A percentile compares a stretch with the other conserved stretches of the same genome.
phyloP scores from a whole-genome alignment of 208 protist species.

The Naegleria fowleri region DNA sequence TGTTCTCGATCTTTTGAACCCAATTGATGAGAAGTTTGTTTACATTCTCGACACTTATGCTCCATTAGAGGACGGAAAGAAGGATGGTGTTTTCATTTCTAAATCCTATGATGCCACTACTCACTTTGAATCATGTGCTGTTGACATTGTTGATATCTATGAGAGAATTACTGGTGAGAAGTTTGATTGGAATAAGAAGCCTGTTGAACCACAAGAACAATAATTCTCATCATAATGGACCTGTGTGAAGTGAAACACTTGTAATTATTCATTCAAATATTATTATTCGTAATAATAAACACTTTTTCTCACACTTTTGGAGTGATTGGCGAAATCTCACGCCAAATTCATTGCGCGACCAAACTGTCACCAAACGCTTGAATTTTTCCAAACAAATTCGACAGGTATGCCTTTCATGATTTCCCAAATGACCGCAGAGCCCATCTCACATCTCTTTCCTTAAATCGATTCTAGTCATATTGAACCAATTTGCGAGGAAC shows the following conservation, averaged over 20 bases:
- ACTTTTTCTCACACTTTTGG: too few species aligned
- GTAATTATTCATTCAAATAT: background rate
- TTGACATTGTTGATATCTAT: constrained; percentile 93
- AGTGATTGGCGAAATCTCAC: too few species aligned
- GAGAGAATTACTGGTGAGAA: constrained; percentile 86
- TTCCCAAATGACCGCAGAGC: too few species aligned
- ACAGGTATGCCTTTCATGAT: too few species aligned
- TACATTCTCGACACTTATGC: constrained; percentile 76
- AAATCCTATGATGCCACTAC: constrained; percentile 91
- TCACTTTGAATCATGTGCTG: constrained; percentile 97
- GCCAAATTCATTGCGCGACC: too few species aligned
- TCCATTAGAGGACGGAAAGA: constrained; percentile 75
- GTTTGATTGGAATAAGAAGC: constrained; percentile 11
- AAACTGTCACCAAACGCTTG: too few species aligned
- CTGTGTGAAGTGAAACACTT: background rate
- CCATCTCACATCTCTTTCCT: too few species aligned
- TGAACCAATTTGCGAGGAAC: too few species aligned
- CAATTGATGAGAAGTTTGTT: constrained; percentile 77
- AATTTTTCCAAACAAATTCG: too few species aligned
- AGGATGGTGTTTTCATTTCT: constrained; percentile 87
- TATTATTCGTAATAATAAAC: too few species aligned
- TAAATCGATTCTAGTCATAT: too few species aligned
- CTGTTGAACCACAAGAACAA: background rate
- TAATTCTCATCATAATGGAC: too few species aligned
- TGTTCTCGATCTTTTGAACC: constrained; percentile 82